A percentile compares a stretch with the other conserved stretches of the same genome.
phyloP scores from a whole-genome alignment of 139 green algal genomes.

The Zygnema cylindricum region DNA sequence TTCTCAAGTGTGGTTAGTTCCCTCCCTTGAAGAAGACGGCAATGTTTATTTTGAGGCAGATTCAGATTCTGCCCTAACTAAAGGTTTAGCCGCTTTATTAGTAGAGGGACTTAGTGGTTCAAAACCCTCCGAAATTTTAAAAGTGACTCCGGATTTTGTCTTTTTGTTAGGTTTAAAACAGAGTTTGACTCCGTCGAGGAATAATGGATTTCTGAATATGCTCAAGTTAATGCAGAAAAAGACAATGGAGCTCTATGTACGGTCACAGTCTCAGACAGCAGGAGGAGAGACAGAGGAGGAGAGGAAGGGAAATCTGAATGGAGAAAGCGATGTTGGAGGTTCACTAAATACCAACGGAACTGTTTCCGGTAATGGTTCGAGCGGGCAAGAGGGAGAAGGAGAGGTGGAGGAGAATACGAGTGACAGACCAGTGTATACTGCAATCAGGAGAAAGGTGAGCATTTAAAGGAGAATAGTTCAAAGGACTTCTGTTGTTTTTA shows the following conservation, averaged over 20 bases:
- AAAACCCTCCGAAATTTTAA: constrained; percentile 71
- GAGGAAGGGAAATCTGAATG: too few relatives aligned
- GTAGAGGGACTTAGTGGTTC: constrained; percentile 85
- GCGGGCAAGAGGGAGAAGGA: background rate
- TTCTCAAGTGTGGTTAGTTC: constrained; percentile 91
- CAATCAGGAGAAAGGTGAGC: constrained; percentile 17
- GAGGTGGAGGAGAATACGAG: background rate
- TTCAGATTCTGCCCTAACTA: constrained; percentile 95
- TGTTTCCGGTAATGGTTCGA: constrained; percentile 20
- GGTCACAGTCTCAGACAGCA: constrained; percentile 1
- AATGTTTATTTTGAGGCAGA: constrained; percentile 90
- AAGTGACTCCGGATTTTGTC: constrained; percentile 79
- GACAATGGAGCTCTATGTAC: constrained; percentile 68
- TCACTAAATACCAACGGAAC: background rate
- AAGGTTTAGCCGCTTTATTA: constrained; percentile 72
- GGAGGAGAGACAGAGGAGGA: too few relatives aligned
- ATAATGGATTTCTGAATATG: constrained; percentile 91
- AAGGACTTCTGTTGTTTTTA: too few relatives aligned
- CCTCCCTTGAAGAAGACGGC: constrained; percentile 74
- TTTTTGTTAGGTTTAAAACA: constrained; percentile 90
- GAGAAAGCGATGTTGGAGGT: too few relatives aligned
- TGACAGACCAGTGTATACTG: constrained; percentile 3
- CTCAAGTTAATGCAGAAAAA: constrained; percentile 86
- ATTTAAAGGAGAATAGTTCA: too few relatives aligned
- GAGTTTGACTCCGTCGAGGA: constrained; percentile 92